Base-by-base conservation (phyloP, 2,329 filamentous ascomycete species). In the Pseudogymnoascus sp. region DNA sequence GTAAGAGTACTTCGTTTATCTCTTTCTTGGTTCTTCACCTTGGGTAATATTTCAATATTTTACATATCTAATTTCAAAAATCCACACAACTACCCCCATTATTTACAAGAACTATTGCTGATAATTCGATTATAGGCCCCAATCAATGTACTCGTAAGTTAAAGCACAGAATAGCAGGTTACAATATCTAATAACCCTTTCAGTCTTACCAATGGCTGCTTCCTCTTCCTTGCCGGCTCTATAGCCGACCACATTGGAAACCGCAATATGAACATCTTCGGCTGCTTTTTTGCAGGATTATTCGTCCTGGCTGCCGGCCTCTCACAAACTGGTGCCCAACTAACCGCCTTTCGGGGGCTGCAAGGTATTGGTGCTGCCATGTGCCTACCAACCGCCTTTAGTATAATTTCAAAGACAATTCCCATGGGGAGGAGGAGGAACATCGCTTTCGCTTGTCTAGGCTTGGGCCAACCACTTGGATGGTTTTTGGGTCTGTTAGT, bases 201-300 rank as follows among this genome's bases (percentile, higher is more conserved):
- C n/a, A 35, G 31, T 6, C 55, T 59, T 36, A 59, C 55, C 55
- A 59, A 37, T 27, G 55, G 55, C 31, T 59, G 55, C 31, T 59
- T 37, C 13, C 55, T 59, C 55, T 37, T 59, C 31, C 55, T 59
- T 29, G 55, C 55, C n/a, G 55, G 55, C 31, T 35, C 55, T 1
- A 59, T 59, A 13, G 55, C 55, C 8, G 55, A 59, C 55, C 55
- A 59, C 55, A 59, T 59, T 12, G 55, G 55, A 18, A 59, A 59
- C 31, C 55, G 35, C 15, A 59, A 35, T n/a, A 59, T 59, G 31
- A 59, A 59, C 21, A 59, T 59, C 8, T 59, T 35, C 35, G 55
- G 55, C 7, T 59, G 55, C 15, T 59, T 59, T 5, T 59, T 59
- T 21, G 31, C 35, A 25, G 55, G 55, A 27, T 5, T 9, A 27